These are phyloP conservation scores for Globisporangium spinosum DNA, from an alignment of 352 stramenopile species.

Conservation along the genomic window DNA sequence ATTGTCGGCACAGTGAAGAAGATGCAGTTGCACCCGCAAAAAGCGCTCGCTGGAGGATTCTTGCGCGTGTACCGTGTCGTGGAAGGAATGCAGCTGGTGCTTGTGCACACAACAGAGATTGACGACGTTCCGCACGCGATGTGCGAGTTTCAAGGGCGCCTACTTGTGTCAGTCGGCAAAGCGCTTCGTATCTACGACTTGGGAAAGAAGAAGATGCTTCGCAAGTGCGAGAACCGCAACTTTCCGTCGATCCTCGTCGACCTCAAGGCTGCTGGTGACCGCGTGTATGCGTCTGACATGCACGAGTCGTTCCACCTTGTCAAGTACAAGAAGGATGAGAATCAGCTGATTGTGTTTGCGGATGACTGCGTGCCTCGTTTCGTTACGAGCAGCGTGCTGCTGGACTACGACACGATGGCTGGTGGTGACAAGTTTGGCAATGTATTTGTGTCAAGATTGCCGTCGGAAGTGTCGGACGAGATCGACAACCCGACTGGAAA, in stretches of 20 bases:
- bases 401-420: slow-evolving; percentile 99
- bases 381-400: slow-evolving; percentile 78
- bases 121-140: slow-evolving; percentile 96
- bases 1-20: slow-evolving; percentile 95
- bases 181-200: slow-evolving; percentile 97
- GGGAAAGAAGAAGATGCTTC: slow-evolving; percentile 98
- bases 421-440: slow-evolving; percentile 99
- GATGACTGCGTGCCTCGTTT: slow-evolving; percentile 91
- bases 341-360: slow-evolving; percentile 95
- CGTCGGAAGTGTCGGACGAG: slow-evolving; percentile 91
- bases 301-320: slow-evolving; percentile 96
- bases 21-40: slow-evolving; percentile 92
- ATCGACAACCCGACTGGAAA: slow-evolving; percentile 95
- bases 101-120: slow-evolving; percentile 96
- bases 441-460: slow-evolving; percentile 94
- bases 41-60: slow-evolving; percentile 56
- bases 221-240: slow-evolving; percentile 97
- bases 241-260: slow-evolving; percentile 93
- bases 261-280: slow-evolving; percentile 92
- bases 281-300: slow-evolving; percentile 95
- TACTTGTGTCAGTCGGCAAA: slow-evolving; percentile 96
- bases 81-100: slow-evolving; percentile 89
- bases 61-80: slow-evolving; percentile 94
- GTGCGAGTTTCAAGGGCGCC: slow-evolving; percentile 95
- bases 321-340: slow-evolving; percentile 96